Evolutionary conservation across 1,284 basidiomycete species (phyloP).

Genomic region (Schizopora paradoxa): DNA sequence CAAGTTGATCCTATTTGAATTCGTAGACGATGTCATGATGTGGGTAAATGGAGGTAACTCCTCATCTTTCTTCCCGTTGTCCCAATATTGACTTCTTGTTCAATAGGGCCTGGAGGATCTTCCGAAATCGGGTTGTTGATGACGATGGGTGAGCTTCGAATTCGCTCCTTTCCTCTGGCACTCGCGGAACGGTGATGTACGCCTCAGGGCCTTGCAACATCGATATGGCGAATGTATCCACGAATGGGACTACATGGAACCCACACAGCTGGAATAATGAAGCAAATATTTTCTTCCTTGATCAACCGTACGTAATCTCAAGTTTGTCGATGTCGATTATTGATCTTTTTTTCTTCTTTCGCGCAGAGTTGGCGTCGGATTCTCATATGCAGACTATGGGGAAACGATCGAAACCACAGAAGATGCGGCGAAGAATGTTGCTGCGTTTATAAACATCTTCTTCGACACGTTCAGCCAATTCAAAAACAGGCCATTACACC

Average conservation of each 20-base stretch:
- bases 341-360: conserved; percentile 23
- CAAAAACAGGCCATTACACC: conserved; percentile 55
- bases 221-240: neutral
- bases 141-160: conserved; percentile 54
- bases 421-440: conserved; percentile 64
- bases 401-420: conserved; percentile 59
- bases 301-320: conserved; percentile 39
- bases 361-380: conserved; percentile 57
- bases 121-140: conserved; percentile 65
- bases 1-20: neutral
- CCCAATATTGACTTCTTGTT: neutral
- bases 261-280: conserved; percentile 59
- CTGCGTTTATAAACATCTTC: conserved; percentile 69
- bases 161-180: neutral
- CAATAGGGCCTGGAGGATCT: conserved; percentile 59
- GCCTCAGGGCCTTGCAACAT: conserved; percentile 19
- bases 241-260: conserved; percentile 53
- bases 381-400: conserved; percentile 52
- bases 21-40: conserved; percentile 57
- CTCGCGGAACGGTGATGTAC: neutral
- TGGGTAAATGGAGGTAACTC: conserved; percentile 61
- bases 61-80: neutral
- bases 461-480: conserved; percentile 69
- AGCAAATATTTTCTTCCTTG: conserved; percentile 66
- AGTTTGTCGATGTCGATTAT: neutral